Conservation (phyloP, 495 filamentous ascomycete genomes). For the Penicillium maclennaniae region DNA sequence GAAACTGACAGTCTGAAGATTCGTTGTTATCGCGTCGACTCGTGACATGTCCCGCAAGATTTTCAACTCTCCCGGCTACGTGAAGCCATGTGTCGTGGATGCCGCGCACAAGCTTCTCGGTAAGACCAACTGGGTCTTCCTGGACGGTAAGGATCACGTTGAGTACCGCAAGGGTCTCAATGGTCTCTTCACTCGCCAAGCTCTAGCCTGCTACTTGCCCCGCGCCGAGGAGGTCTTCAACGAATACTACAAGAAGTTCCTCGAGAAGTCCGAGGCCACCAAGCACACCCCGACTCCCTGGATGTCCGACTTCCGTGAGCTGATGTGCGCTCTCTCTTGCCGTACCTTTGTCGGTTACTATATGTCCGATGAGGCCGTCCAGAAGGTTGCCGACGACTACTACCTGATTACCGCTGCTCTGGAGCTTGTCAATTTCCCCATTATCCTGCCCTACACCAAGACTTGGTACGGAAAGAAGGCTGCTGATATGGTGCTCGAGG, state of each 20-base stretch:
- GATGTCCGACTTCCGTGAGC: conserved; percentile 90
- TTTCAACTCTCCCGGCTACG: conserved; percentile 89
- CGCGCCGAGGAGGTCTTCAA: conserved; percentile 91
- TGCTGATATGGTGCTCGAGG: conserved; percentile 82
- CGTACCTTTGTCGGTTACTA: conserved; percentile 97
- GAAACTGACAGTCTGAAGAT: conserved; percentile 50
- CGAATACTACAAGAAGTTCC: conserved; percentile 74
- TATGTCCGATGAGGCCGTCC: conserved; percentile 79
- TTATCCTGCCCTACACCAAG: conserved; percentile 94
- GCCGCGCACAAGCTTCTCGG: conserved; percentile 91
- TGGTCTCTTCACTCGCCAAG: conserved; percentile 86
- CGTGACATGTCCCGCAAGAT: conserved; percentile 96
- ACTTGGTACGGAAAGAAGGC: conserved; percentile 98
- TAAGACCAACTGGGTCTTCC: conserved; percentile 92
- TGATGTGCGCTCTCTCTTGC: conserved; percentile 92
- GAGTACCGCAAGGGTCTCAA: conserved; percentile 98
- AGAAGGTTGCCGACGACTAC: conserved; percentile 96
- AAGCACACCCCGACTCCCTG: conserved; percentile 72
- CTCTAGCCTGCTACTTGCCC: conserved; percentile 84
- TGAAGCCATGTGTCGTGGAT: conserved; percentile 97
- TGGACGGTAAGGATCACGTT: conserved; percentile 92
- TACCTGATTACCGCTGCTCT: conserved; percentile 94
- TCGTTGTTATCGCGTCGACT: conserved; percentile 94
- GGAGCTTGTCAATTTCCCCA: conserved; percentile 97
- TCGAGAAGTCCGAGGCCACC: conserved; percentile 64